A percentile compares a stretch with the other conserved stretches of the same genome.
Evolutionary conservation across 192 early-diverging fungal genomes (phyloP).

Genomic region (Backusella mclennaniae): DNA sequence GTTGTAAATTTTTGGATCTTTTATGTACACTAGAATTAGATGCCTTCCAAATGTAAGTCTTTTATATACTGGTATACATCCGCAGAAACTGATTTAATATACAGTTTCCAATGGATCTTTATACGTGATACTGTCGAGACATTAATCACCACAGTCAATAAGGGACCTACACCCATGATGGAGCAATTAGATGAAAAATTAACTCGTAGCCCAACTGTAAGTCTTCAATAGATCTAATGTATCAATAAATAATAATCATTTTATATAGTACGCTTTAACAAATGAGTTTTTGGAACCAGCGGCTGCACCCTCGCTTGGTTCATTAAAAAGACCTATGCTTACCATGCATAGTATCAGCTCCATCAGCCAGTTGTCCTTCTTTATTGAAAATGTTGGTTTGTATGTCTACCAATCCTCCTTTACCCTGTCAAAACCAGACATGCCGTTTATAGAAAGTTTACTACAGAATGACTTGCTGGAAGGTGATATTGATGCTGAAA

Average conservation of each 20-base stretch:
- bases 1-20: constrained; percentile 88
- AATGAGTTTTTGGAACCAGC: constrained; percentile 1
- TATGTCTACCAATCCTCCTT: constrained; percentile 78
- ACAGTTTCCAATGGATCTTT: constrained; percentile 94
- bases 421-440: constrained; percentile 69
- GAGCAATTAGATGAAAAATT: constrained; percentile 66
- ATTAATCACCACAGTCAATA: constrained; percentile 45
- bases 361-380: constrained; percentile 73
- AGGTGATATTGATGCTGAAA: constrained; percentile 29
- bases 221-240: not conserved
- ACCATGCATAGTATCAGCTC: constrained; percentile 65
- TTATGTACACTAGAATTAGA: constrained; percentile 78
- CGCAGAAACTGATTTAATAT: not conserved
- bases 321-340: constrained; percentile 70
- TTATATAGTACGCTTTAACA: constrained; percentile 5
- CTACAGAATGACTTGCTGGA: constrained; percentile 62
- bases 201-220: not conserved
- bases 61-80: not conserved
- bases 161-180: constrained; percentile 56
- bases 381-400: constrained; percentile 71
- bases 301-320: constrained; percentile 18
- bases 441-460: constrained; percentile 71
- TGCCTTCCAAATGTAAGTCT: constrained; percentile 75
- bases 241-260: not conserved
- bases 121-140: constrained; percentile 82